Conservation (phyloP, 345 rosid species). For the Eucalyptus urophylla region DNA sequence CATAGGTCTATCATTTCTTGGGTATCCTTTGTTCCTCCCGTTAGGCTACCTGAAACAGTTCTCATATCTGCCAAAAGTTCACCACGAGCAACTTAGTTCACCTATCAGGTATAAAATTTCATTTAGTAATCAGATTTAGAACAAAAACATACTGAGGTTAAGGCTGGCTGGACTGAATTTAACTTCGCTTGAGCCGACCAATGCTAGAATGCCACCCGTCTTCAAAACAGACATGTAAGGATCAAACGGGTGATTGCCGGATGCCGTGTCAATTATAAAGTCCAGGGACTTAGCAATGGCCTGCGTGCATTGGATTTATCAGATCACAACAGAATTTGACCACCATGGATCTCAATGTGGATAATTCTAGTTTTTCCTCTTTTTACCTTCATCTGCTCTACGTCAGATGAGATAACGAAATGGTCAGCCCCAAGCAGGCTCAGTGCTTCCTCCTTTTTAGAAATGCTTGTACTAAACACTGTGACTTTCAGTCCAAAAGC, state of each 20-base stretch:
- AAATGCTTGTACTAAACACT: no score
- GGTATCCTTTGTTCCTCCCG: constrained; percentile 52
- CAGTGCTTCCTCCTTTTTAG: no score
- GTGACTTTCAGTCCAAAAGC: no score
- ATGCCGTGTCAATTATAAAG: constrained; percentile 70
- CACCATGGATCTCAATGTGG: no score
- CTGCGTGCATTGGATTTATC: no score
- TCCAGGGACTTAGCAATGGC: constrained; percentile 41
- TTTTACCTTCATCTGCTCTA: no score
- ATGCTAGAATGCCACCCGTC: constrained; percentile 44
- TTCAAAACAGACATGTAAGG: constrained; percentile 63
- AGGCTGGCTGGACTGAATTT: constrained; percentile 67
- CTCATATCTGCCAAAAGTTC: constrained; percentile 34
- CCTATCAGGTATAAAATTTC: not conserved
- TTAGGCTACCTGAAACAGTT: constrained; percentile 48
- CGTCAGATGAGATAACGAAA: no score
- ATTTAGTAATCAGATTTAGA: not conserved
- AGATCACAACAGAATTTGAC: no score
- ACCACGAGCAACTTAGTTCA: not conserved
- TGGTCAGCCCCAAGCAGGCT: no score
- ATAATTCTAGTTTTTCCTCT: no score
- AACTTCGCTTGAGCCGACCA: constrained; percentile 76
- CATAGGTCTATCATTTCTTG: constrained; percentile 84
- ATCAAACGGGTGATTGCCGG: constrained; percentile 79
- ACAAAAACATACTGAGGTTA: constrained; percentile 11